phyloP scores from a whole-genome alignment of 805 yeast species.

The Wickerhamiella australiensis region DNA sequence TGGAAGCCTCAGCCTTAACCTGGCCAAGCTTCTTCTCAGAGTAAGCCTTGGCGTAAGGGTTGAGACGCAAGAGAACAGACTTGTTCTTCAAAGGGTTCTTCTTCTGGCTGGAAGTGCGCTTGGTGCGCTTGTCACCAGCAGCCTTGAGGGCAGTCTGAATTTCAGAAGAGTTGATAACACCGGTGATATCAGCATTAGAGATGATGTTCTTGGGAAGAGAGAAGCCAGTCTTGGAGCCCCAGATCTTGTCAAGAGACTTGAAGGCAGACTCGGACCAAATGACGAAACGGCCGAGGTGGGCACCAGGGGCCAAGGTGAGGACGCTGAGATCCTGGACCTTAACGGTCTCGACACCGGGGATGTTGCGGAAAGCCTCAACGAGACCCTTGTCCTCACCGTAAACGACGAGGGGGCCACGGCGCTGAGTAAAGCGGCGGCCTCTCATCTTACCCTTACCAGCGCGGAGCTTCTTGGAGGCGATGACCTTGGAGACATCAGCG shows the following conservation, averaged over 20 bases:
- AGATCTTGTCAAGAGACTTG: constrained; percentile 89
- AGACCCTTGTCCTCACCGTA: constrained; percentile 96
- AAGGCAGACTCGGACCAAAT: constrained; percentile 99
- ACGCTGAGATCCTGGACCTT: constrained; percentile 85
- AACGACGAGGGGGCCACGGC: constrained; percentile 99
- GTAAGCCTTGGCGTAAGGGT: constrained; percentile 99
- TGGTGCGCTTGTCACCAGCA: constrained; percentile 73
- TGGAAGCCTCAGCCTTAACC: constrained; percentile 53
- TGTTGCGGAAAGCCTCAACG: constrained; percentile 97
- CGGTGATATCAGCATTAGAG: constrained; percentile 89
- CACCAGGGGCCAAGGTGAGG: constrained; percentile 99
- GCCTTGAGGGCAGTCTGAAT: constrained; percentile 95
- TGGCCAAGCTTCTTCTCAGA: constrained; percentile 84
- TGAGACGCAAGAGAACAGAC: constrained; percentile 93
- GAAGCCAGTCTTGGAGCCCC: constrained; percentile 87
- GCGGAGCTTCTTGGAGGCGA: constrained; percentile 96
- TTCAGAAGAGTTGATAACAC: constrained; percentile 98
- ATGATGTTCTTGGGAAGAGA: constrained; percentile 87
- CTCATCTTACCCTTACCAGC: constrained; percentile 99
- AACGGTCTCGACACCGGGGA: constrained; percentile 98
- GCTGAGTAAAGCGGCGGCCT: constrained; percentile 99
- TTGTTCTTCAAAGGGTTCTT: constrained; percentile 99
- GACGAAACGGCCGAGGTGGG: constrained; percentile 98
- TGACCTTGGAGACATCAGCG: constrained; percentile 94
- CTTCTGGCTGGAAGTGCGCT: constrained; percentile 93